Evolutionary conservation across 2,329 filamentous ascomycete genomes (phyloP), one percentile per base, ranked within the genome.

Genomic region (Penicillium janthinellum): DNA sequence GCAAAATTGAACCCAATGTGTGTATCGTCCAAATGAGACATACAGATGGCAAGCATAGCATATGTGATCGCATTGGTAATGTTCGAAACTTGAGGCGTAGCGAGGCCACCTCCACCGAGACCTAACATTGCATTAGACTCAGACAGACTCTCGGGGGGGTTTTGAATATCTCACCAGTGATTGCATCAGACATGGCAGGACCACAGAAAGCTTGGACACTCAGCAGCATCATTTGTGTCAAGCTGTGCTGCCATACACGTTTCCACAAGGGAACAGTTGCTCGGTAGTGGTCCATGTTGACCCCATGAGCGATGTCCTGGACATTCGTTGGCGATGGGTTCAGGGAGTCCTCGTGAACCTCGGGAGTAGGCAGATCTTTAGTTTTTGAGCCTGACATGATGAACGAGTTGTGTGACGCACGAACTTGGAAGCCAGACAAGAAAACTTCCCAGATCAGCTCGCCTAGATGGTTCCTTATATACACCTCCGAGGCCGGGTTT

Each of bases 211-310:
- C 78, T 63, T 82, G 80, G 10, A 81, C 67, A 42, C 79, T 81
- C 11, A 82, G 66, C 4, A 81, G 70, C 65, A 82, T 67, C 80
- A 82, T 82, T 67, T 82, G 79, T 5, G 79, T 82, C 63, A 82
- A 72, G 62, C 79, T 81, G 62, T 82, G 77, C 61, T 79, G 77
- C 70, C 77, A 78, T 4, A 81, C 62, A 3, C 78, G 74, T 61
- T 79, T 80, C 79, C 79, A 82, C 4, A 70, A 59, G 1, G 79
- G 79, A 0, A 80, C 62, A 4, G 56, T 61, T 6, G 50, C 49
- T 22, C 51, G 56, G 25, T 64, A 64, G n/a, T 47, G 49, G 14
- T 61, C 55, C 45, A 64, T 77, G 54, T 80, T 74, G 52, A 81
- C 67, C 12, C 65, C 71, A 25, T 71, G 60, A 58, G 62, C 55